Base-by-base conservation (phyloP, 345 rosid genomes). In the Gossypium stocksii region DNA sequence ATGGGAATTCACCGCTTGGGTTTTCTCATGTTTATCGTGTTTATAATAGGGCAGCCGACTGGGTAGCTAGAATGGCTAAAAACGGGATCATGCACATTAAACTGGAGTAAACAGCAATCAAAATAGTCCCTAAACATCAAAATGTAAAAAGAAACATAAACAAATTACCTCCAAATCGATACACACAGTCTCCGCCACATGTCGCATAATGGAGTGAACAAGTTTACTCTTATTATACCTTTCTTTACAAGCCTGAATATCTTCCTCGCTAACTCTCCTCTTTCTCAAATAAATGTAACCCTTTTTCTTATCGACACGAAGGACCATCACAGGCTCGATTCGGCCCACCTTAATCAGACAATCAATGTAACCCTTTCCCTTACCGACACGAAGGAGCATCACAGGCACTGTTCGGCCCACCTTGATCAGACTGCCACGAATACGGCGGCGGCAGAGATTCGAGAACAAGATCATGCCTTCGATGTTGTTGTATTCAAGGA, bases 181-280 rank as follows among this genome's bases (percentile, higher is more conserved):
- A 2, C 85, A 81, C 63, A 93, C 29, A 20, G 99, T 95, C 89
- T 93, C 98, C 2, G 97, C 98, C 1, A 95, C 99, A 67, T 95
- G 99, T 4, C 98, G 91, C 97, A 95, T 93, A 76, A 95, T 95
- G 70, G 97, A 95, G 80, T 95, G 99, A 1, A 95, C 99, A 41
- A 95, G 98, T 87, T 95, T 95, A 84, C 99, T 95, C 92, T 95
- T 95, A 75, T 93, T 95, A 77, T 90, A 93, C 86, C 97, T 86
- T 87, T 95, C 99, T 77, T 95, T 98, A 71, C 99, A 93, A 56
- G 93, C 82, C 78, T 89, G 94, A 70, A 90, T 93, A 81, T 95
- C 98, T 80, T 95, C 99, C 64, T 93, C 98, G 48, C 97, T 88
- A 43, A 95, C 99, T 70, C 98, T 88, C 53, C 99, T 81, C 83